These are phyloP conservation scores for Nicotiana benthamiana DNA, from an alignment of 257 asterid genomes.

Conservation along the genomic window DNA sequence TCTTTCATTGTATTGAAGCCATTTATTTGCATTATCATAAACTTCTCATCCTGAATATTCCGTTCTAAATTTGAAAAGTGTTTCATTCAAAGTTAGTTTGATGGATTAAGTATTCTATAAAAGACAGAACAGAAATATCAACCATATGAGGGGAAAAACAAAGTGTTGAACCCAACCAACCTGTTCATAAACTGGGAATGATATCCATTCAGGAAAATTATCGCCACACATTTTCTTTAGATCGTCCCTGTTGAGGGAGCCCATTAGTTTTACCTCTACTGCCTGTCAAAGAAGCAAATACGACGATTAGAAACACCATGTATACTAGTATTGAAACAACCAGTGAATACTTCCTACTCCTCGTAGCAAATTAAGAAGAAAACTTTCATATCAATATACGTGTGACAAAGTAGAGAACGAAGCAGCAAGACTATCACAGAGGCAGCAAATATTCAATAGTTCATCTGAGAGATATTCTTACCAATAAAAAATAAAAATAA, in stretches of 20 bases:
- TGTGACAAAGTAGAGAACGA: background rate
- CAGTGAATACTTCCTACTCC: background rate
- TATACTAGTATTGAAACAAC: background rate
- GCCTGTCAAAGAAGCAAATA: slow-evolving; percentile 47
- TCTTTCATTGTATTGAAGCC: background rate
- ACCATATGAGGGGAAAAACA: background rate
- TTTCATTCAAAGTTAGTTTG: background rate
- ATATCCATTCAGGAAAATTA: slow-evolving; percentile 90
- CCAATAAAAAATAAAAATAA: background rate
- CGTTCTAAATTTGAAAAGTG: background rate
- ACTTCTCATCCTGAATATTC: background rate
- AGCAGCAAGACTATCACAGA: background rate
- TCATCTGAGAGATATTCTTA: background rate
- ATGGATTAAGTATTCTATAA: background rate
- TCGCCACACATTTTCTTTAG: slow-evolving; percentile 87
- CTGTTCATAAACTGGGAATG: slow-evolving; percentile 95
- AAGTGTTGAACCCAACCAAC: slow-evolving; percentile 21
- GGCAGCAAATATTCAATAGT: background rate
- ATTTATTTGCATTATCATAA: background rate
- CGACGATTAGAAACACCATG: background rate
- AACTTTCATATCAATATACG: background rate
- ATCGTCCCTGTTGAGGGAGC: slow-evolving; percentile 85
- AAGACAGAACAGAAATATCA: background rate
- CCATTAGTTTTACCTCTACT: slow-evolving; percentile 65
- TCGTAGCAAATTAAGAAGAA: background rate